These are phyloP conservation scores for Eustoma russellianum DNA, from an alignment of 257 asterid species.

Conservation along the genomic window DNA sequence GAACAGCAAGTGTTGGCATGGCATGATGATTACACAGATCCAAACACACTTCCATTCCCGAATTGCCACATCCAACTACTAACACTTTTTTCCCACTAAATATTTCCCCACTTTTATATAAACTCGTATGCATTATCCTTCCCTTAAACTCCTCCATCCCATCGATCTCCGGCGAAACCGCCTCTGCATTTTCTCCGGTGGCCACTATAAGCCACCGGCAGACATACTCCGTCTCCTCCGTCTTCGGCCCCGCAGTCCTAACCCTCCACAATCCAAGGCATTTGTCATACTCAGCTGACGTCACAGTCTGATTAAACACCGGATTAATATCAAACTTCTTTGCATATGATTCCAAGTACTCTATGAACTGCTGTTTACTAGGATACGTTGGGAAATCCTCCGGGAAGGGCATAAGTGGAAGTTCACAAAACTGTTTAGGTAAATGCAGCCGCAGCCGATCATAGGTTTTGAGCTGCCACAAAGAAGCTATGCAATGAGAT, in stretches of 20 bases:
- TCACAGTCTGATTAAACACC: conserved; percentile 36
- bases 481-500: conserved; percentile 66
- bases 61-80: conserved; percentile 89
- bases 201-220: conserved; percentile 69
- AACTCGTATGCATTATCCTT: conserved; percentile 53
- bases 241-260: conserved; percentile 13
- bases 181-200: conserved; percentile 86
- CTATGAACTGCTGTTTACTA: conserved; percentile 51
- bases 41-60: conserved; percentile 94
- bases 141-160: conserved; percentile 53
- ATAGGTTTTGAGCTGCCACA: conserved; percentile 81
- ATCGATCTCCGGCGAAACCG: conserved; percentile 40
- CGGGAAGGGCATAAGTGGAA: conserved; percentile 72
- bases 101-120: conserved; percentile 46
- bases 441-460: conserved; percentile 72
- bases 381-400: conserved; percentile 65
- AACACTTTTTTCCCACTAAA: conserved; percentile 50
- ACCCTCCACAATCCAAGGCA: conserved; percentile 47
- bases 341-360: conserved; percentile 54
- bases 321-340: conserved; percentile 49
- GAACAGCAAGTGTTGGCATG: conserved; percentile 51
- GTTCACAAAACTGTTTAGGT: conserved; percentile 77
- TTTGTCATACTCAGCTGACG: conserved; percentile 39
- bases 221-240: conserved; percentile 31
- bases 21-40: conserved; percentile 74